Evolutionary conservation across 495 filamentous ascomycete genomes (phyloP).

Genomic region (Penicilliopsis zonata): DNA sequence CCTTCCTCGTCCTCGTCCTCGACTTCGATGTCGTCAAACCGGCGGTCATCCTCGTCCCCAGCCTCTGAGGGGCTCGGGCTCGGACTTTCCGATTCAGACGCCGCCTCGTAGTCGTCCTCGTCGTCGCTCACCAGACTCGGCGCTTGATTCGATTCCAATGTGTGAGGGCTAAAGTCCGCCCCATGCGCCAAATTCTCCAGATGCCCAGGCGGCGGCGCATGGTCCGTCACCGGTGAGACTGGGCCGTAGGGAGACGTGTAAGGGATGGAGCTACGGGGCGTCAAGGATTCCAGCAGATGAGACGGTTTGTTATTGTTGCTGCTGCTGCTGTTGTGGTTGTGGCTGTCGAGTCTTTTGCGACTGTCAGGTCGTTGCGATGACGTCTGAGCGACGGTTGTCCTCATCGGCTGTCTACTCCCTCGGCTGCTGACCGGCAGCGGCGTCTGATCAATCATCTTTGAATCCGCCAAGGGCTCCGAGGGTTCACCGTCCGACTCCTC

Average conservation of each 20-base stretch:
- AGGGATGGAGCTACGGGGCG: constrained; percentile 18
- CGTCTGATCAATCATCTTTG: constrained; percentile 7
- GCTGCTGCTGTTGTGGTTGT: constrained; percentile 33
- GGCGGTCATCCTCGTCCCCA: constrained; percentile 33
- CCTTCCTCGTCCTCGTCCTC: constrained; percentile 43
- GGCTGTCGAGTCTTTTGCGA: constrained; percentile 39
- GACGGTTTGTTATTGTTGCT: constrained; percentile 13
- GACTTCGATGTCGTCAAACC: constrained; percentile 40
- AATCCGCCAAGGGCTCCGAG: constrained; percentile 3
- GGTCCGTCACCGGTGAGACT: constrained; percentile 12
- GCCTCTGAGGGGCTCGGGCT: constrained; percentile 31
- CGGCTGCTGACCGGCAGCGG: constrained; percentile 7
- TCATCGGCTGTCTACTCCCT: constrained; percentile 37
- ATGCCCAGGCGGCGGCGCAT: constrained; percentile 27
- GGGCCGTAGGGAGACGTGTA: constrained; percentile 22
- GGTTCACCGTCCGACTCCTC: constrained; percentile 17
- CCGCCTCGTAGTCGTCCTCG: constrained; percentile 55
- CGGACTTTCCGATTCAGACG: constrained; percentile 36
- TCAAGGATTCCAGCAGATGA: constrained; percentile 17
- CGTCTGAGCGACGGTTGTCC: constrained; percentile 43
- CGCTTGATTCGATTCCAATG: constrained; percentile 63
- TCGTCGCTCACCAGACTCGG: constrained; percentile 85
- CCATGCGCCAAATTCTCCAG: constrained; percentile 38
- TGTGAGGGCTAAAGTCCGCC: constrained; percentile 65
- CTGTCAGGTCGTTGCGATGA: constrained; percentile 37